Evolutionary conservation across 345 rosid species (phyloP).

Genomic region (Lepidium sativum): DNA sequence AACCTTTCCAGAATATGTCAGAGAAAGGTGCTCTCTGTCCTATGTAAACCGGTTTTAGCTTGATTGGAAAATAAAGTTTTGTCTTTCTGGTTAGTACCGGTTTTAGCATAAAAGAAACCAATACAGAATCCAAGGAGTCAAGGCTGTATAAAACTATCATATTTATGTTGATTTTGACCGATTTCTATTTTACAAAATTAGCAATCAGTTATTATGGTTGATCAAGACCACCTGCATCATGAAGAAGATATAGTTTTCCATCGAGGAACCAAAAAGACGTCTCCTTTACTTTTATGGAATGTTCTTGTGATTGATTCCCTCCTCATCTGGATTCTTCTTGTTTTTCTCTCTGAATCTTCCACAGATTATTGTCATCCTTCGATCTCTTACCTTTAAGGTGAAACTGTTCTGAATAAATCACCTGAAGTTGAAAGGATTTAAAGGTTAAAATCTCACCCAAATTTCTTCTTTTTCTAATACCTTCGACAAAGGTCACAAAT

Average conservation of each 20-base stretch:
- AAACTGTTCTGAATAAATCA: neutral
- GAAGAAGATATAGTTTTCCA: conserved; percentile 14
- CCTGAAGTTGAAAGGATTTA: neutral
- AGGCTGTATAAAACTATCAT: conserved; percentile 19
- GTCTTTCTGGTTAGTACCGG: conserved; percentile 9
- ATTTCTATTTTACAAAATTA: conserved; percentile 18
- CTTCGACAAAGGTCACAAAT: neutral
- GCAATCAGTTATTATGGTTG: conserved; percentile 24
- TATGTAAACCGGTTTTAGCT: conserved; percentile 2
- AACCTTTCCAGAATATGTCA: conserved; percentile 11
- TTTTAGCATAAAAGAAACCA: conserved; percentile 5
- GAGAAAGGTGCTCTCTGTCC: neutral
- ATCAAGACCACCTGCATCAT: conserved; percentile 9
- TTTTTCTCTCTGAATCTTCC: conserved; percentile 1
- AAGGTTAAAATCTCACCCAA: conserved; percentile 6
- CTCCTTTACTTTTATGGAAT: neutral
- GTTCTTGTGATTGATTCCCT: neutral
- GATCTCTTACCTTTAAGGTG: neutral
- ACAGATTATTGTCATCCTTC: neutral
- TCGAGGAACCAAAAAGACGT: neutral
- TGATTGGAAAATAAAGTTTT: neutral
- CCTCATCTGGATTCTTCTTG: conserved; percentile 10
- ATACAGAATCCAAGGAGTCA: conserved; percentile 3
- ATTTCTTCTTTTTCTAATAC: neutral
- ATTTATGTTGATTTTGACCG: conserved; percentile 12